Conservation (phyloP, 2,329 filamentous ascomycete species). For the Claviceps sp. region DNA sequence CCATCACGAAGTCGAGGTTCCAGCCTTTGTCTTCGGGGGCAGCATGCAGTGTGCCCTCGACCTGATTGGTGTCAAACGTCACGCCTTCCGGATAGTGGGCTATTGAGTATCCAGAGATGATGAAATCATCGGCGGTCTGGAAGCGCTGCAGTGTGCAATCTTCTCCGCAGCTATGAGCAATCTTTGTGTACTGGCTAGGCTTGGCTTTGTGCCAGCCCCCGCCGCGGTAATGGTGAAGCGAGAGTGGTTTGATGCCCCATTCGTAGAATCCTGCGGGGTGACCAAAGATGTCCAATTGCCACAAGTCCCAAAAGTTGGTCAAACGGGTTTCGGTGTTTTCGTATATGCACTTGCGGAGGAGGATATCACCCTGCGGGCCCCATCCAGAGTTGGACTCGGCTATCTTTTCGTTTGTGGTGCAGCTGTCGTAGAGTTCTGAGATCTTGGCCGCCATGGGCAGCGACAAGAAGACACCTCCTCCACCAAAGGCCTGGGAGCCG, state of each 20-base stretch:
- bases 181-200: slow-evolving; percentile 42
- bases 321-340: slow-evolving; percentile 46
- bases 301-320: slow-evolving; percentile 42
- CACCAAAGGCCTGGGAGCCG: slow-evolving; percentile 50
- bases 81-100: slow-evolving; percentile 41
- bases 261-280: slow-evolving; percentile 54
- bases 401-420: slow-evolving; percentile 36
- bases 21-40: slow-evolving; percentile 34
- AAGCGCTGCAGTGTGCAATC: slow-evolving; percentile 48
- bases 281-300: slow-evolving; percentile 46
- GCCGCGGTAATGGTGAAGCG: slow-evolving; percentile 51
- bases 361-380: slow-evolving; percentile 47
- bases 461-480: slow-evolving; percentile 49
- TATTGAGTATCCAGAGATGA: slow-evolving; percentile 47
- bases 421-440: slow-evolving; percentile 29
- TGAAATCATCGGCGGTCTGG: slow-evolving; percentile 36
- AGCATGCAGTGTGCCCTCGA: slow-evolving; percentile 39
- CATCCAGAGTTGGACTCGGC: slow-evolving; percentile 42
- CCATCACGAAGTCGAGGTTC: slow-evolving; percentile 38
- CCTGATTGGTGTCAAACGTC: slow-evolving; percentile 33
- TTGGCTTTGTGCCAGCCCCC: slow-evolving; percentile 41
- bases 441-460: slow-evolving; percentile 33
- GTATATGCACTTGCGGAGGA: slow-evolving; percentile 51
- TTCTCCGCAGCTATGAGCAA: slow-evolving; percentile 46
- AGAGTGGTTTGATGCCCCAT: slow-evolving; percentile 44